These are phyloP conservation scores for Apiospora sp. DNA, from an alignment of 2,329 filamentous ascomycete species.

Conservation along the genomic window DNA sequence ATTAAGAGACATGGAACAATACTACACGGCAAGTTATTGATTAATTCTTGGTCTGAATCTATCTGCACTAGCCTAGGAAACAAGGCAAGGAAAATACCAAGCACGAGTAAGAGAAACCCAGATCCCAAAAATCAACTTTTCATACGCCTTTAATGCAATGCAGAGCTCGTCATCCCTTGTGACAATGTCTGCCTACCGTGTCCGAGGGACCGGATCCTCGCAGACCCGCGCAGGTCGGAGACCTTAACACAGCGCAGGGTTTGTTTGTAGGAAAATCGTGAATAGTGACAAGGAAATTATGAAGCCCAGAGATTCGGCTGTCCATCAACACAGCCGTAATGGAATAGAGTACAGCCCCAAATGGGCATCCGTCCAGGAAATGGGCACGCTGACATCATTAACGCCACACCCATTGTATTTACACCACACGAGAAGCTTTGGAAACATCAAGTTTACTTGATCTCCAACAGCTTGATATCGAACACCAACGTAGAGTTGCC, in stretches of 20 bases:
- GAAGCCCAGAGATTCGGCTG: conserved; percentile 21
- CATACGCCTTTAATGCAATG: conserved; percentile 60
- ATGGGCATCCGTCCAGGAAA: conserved; percentile 32
- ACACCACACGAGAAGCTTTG: conserved; percentile 11
- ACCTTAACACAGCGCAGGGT: conserved; percentile 49
- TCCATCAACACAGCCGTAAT: conserved; percentile 23
- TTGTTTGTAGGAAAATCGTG: conserved; percentile 23
- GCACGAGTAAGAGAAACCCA: conserved; percentile 36
- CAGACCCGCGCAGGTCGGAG: conserved; percentile 56
- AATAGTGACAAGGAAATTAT: conserved; percentile 15
- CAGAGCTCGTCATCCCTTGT: conserved; percentile 59
- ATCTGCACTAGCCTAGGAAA: conserved; percentile 32
- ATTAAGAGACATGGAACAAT: background rate
- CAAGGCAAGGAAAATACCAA: conserved; percentile 28
- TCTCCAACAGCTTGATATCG: conserved; percentile 86
- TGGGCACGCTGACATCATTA: conserved; percentile 31
- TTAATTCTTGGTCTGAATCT: conserved; percentile 23
- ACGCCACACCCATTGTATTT: conserved; percentile 20
- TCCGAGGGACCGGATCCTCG: conserved; percentile 47
- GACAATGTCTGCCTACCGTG: conserved; percentile 49
- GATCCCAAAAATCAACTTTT: conserved; percentile 46
- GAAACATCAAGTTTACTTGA: conserved; percentile 67
- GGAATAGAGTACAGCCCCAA: conserved; percentile 37
- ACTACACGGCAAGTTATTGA: conserved; percentile 15
- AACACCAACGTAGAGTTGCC: conserved; percentile 91